Percentiles rank a stretch among this genome's conserved stretches.
These are phyloP conservation scores for Mikania micrantha DNA, from an alignment of 129 eudicot genomes.

Conservation along the genomic window DNA sequence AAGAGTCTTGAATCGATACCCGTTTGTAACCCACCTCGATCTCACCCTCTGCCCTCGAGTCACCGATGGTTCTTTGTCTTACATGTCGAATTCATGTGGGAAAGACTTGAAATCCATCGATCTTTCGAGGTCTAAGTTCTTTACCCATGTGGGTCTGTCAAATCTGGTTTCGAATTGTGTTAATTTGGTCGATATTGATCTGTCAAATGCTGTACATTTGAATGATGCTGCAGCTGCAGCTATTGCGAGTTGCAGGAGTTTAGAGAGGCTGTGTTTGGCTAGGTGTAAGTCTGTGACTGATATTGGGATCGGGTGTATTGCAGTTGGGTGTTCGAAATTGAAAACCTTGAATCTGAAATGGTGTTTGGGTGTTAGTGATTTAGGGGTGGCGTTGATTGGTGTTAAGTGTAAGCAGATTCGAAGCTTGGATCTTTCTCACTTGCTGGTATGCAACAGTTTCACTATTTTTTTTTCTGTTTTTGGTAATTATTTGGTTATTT, in stretches of 20 bases:
- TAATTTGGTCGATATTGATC: conserved; percentile 70
- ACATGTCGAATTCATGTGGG: conserved; percentile 24
- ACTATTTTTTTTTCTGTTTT: conserved; percentile 8
- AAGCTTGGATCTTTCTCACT: conserved; percentile 86
- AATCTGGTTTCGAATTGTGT: conserved; percentile 46
- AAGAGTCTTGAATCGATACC: conserved; percentile 54
- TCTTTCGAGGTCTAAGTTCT: conserved; percentile 68
- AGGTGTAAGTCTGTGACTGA: conserved; percentile 71
- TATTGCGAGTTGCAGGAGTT: conserved; percentile 60
- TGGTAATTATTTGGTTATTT: too few relatives aligned
- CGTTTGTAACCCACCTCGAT: conserved; percentile 48
- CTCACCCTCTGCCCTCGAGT: conserved; percentile 76
- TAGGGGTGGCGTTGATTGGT: conserved; percentile 92
- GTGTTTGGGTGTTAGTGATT: conserved; percentile 94
- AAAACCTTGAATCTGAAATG: conserved; percentile 69
- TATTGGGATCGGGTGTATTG: conserved; percentile 95
- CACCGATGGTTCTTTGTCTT: conserved; percentile 36
- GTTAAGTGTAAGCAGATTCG: conserved; percentile 77
- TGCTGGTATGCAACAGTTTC: conserved; percentile 55
- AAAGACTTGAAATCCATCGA: conserved; percentile 44
- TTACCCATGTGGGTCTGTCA: conserved; percentile 62
- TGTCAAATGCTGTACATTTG: conserved; percentile 68
- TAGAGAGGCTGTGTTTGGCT: conserved; percentile 67
- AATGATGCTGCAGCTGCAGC: conserved; percentile 56
- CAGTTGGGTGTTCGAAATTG: conserved; percentile 86